Conservation (phyloP, 495 filamentous ascomycete species). For the Friedmanniomyces simplex region DNA sequence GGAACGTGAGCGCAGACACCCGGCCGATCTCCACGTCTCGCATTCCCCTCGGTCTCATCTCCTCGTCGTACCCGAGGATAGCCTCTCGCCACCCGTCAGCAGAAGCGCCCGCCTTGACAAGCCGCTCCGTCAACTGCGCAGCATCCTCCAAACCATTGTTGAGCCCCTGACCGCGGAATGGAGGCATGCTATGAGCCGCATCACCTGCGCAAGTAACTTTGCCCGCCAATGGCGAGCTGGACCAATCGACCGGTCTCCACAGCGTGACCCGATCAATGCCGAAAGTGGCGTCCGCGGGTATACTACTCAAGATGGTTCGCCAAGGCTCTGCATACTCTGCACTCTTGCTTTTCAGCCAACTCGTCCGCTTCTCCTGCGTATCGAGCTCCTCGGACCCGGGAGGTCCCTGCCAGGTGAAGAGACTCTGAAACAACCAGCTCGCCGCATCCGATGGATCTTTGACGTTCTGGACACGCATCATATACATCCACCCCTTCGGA, state of each 20-base stretch:
- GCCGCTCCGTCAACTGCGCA: not conserved
- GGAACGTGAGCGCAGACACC: not conserved
- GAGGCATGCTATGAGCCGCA: not conserved
- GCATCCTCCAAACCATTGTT: constrained; percentile 1
- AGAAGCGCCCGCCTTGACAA: not conserved
- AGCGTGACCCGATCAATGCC: not conserved
- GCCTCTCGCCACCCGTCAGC: not conserved
- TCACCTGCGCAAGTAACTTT: not conserved
- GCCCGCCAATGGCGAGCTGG: not conserved
- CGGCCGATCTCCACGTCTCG: not conserved
- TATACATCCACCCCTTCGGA: not conserved
- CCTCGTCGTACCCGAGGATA: not conserved
- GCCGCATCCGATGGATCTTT: not conserved
- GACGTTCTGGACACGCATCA: not conserved
- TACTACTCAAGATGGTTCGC: not conserved
- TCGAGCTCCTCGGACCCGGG: not conserved
- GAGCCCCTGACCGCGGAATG: not conserved
- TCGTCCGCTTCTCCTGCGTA: not conserved
- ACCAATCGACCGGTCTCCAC: constrained; percentile 2
- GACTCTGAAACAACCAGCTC: not conserved
- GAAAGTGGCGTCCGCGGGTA: not conserved
- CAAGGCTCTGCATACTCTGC: not conserved
- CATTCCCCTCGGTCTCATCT: not conserved
- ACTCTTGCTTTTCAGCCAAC: not conserved
- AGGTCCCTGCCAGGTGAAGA: not conserved